Conservation (phyloP, 345 rosid species). For the Gossypium mustelinum region DNA sequence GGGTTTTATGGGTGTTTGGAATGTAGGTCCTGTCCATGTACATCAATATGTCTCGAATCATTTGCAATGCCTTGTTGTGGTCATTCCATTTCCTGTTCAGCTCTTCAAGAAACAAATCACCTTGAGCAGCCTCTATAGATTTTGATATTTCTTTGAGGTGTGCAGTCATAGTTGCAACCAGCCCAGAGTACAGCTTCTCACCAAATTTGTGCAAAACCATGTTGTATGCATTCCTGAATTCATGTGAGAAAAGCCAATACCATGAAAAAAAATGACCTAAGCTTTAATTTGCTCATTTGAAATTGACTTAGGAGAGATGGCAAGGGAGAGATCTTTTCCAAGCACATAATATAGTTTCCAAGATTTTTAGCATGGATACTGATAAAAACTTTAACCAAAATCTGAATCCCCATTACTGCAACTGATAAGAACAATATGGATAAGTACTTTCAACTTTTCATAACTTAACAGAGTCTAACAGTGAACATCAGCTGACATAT, state of each 20-base stretch:
- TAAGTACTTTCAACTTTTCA: neutral
- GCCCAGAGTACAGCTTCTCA: constrained; percentile 76
- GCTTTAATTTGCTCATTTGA: neutral
- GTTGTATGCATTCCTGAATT: constrained; percentile 86
- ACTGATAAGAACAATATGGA: neutral
- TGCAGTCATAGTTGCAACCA: constrained; percentile 84
- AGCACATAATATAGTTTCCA: neutral
- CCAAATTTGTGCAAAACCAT: constrained; percentile 99
- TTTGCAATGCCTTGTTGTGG: constrained; percentile 93
- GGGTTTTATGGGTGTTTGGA: constrained; percentile 70
- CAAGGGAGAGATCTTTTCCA: neutral
- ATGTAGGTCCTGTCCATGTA: constrained; percentile 97
- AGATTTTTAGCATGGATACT: neutral
- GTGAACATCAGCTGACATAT: neutral
- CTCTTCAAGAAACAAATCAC: constrained; percentile 86
- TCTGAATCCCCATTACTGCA: neutral
- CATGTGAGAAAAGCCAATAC: constrained; percentile 2
- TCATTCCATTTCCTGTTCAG: constrained; percentile 95
- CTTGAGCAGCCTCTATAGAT: constrained; percentile 85
- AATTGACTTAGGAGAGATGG: neutral
- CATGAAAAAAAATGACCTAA: neutral
- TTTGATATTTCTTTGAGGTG: constrained; percentile 85
- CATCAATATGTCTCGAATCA: constrained; percentile 97
- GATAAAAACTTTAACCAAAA: neutral
- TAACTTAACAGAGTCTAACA: neutral